Evolutionary conservation across 208 protist genomes (phyloP), one percentile per base, ranked within the genome.

Genomic region (Crithidia sp.): DNA sequence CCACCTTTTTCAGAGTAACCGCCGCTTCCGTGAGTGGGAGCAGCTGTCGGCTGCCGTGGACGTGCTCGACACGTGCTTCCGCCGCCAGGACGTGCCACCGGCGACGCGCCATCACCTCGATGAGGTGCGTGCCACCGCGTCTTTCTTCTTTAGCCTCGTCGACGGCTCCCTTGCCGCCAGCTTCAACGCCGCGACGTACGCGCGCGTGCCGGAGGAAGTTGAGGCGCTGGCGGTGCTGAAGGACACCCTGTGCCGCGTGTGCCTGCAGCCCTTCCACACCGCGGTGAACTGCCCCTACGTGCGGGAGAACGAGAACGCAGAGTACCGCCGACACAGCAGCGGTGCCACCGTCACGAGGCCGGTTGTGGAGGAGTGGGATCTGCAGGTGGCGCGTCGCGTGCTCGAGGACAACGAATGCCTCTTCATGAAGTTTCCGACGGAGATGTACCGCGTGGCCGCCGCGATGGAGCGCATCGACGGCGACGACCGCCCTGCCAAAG

Each of bases 111-210:
- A 58, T 53, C 66, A 77, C 59, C 58, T 96, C 55, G 76, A 90
- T 7, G 87, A 93, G 66, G 82, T 94, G 39, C 79, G 76, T 39
- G 84, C 87, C 14, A 89, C 83, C 17, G 84, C 75, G 52, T 94
- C 89, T 40, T 96, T 94, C 77, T 92, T 93, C 78, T 94, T 93
- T 60, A 94, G 89, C 64, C 75, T 96, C 36, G 82, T 96, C 70
- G 91, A 96, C 72, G 91, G 91, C 49, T 94, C 91, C 5, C 76
- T 91, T 16, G 77, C 80, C 8, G 71, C 79, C 37, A 67, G 73
- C 54, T 96, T 84, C 68, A 88, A 82, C 59, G 86, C 91, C 28
- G 77, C 74, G n/a, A 68, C 71, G 16, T 96, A 96, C 77, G 91
- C 91, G 37, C 87, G 89, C 49, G 82, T 86, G 36, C 91, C 88